Percentiles rank a stretch among this genome's conserved stretches.
phyloP scores from a whole-genome alignment of 495 filamentous ascomycete genomes.

The Xylaria venustula region DNA sequence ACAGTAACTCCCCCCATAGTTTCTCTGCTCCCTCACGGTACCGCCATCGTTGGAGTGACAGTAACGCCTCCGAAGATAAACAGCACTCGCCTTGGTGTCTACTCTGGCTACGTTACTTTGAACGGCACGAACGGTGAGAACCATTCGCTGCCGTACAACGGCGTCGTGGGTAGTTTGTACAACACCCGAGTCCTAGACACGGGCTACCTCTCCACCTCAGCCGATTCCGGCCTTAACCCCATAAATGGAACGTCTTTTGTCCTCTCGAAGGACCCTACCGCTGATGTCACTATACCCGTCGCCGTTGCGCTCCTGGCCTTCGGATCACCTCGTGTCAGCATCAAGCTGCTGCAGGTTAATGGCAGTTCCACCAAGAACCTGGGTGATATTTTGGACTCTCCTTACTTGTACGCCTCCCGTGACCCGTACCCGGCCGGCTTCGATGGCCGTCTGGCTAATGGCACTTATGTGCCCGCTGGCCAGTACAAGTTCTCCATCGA shows the following conservation, averaged over 20 bases:
- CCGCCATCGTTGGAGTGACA: slow-evolving; percentile 40
- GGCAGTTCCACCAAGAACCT: slow-evolving; percentile 27
- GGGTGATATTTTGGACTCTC: slow-evolving; percentile 43
- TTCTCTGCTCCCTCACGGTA: slow-evolving; percentile 36
- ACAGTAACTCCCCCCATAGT: slow-evolving; percentile 29
- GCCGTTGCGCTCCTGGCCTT: slow-evolving; percentile 38
- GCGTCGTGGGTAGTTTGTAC: slow-evolving; percentile 46
- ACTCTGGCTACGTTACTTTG: slow-evolving; percentile 52
- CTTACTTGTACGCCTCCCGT: slow-evolving; percentile 38
- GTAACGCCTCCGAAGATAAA: slow-evolving; percentile 42
- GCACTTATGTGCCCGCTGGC: slow-evolving; percentile 41
- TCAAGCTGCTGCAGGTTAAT: slow-evolving; percentile 39
- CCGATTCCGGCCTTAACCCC: slow-evolving; percentile 29
- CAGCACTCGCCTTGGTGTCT: slow-evolving; percentile 46
- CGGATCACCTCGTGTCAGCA: slow-evolving; percentile 43
- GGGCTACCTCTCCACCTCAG: slow-evolving; percentile 30
- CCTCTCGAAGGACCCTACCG: slow-evolving; percentile 33
- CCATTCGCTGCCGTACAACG: slow-evolving; percentile 51
- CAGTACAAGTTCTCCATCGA: slow-evolving; percentile 43
- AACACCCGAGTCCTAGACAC: slow-evolving; percentile 37
- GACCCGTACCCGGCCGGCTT: slow-evolving; percentile 32
- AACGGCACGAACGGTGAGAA: slow-evolving; percentile 48
- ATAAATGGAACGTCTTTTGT: slow-evolving; percentile 39
- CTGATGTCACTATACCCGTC: slow-evolving; percentile 29
- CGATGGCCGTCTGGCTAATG: slow-evolving; percentile 44